These are phyloP conservation scores for Lobosporangium transversale DNA, from an alignment of 192 early-diverging fungal genomes.

Conservation along the genomic window DNA sequence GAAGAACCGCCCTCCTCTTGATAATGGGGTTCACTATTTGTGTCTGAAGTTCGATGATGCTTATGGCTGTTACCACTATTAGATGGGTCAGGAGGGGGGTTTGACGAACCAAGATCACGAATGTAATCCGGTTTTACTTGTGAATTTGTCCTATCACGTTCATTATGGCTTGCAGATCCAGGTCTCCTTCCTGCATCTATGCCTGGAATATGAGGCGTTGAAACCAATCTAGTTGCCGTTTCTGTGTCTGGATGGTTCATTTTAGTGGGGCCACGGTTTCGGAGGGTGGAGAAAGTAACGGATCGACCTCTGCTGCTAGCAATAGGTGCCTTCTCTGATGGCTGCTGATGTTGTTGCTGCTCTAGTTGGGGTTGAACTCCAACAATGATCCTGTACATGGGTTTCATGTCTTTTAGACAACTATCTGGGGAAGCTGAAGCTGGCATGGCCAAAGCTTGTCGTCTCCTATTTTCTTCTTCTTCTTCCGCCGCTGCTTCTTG, in stretches of 20 bases:
- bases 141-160: background rate
- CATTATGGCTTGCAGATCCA: background rate
- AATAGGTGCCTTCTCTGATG: too few relatives aligned
- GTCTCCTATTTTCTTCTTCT: conserved; percentile 28
- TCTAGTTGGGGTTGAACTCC: conserved; percentile 10
- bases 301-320: too few relatives aligned
- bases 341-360: too few relatives aligned
- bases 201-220: background rate
- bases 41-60: too few relatives aligned
- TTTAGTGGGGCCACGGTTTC: conserved; percentile 7
- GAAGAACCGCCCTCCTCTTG: too few relatives aligned
- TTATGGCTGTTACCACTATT: too few relatives aligned
- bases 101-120: conserved; percentile 30
- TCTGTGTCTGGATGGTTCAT: background rate
- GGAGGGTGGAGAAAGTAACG: background rate
- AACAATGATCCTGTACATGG: conserved; percentile 33
- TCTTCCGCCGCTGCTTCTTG: conserved; percentile 26
- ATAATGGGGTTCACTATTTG: too few relatives aligned
- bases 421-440: background rate
- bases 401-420: conserved; percentile 18
- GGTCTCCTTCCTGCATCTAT: background rate
- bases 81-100: conserved; percentile 5
- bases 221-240: background rate
- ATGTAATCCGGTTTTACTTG: conserved; percentile 26
- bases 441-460: background rate